Percentiles rank a stretch among this genome's conserved stretches.
These are phyloP conservation scores for Fraxinus angustifolia DNA, from an alignment of 305 asterid species.

Conservation along the genomic window DNA sequence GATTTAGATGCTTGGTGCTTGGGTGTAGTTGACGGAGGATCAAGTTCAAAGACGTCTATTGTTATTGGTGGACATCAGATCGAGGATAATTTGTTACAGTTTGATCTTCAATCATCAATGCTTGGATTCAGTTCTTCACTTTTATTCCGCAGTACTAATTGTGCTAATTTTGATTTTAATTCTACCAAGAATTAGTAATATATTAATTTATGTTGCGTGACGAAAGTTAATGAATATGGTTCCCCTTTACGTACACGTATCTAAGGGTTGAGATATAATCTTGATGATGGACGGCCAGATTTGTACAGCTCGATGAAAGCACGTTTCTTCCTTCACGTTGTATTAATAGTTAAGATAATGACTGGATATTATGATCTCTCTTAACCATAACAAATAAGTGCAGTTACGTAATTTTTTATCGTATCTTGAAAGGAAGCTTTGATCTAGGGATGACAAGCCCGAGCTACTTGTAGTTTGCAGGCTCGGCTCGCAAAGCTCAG, in stretches of 20 bases:
- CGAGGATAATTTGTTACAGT: conserved; percentile 36
- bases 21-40: conserved; percentile 39
- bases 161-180: conserved; percentile 4
- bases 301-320: neutral
- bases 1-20: conserved; percentile 26
- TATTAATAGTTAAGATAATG: neutral
- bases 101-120: conserved; percentile 29
- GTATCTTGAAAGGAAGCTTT: neutral
- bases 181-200: neutral
- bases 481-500: neutral
- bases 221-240: neutral
- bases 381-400: neutral
- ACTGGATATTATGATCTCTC: neutral
- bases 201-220: neutral
- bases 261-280: neutral
- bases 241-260: neutral
- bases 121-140: conserved; percentile 44
- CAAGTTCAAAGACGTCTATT: conserved; percentile 24
- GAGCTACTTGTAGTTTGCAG: neutral
- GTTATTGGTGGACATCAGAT: conserved; percentile 48
- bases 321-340: neutral
- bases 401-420: too few relatives aligned
- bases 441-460: neutral
- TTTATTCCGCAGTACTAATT: conserved; percentile 17
- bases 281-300: neutral